Base-by-base conservation (phyloP, 495 filamentous ascomycete genomes). In the Penicillium alfredii region DNA sequence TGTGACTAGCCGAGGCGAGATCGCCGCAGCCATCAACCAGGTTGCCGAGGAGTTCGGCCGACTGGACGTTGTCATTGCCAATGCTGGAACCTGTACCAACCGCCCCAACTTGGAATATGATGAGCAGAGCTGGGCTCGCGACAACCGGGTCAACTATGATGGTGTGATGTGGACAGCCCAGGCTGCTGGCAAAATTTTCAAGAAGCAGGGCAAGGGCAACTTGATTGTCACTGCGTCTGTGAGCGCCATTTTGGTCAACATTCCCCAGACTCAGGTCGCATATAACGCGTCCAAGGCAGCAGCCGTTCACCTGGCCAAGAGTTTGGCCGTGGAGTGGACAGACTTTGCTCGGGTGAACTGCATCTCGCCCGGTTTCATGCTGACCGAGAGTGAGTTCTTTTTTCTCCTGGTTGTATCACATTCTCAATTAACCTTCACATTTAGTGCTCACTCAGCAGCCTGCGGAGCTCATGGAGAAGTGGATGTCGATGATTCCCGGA, bases 401-500 rank as follows among this genome's bases (percentile, higher is more conserved):
- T 20, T 2, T 17, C 1, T 18, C 5, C 8, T 6, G 6, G 9
- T 12, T 17, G 10, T 38, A 19, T 19, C 20, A 38, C n/a, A n/a
- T n/a, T n/a, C n/a, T n/a, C n/a, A n/a, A 19, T 1, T n/a, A n/a
- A 23, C 28, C n/a, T n/a, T n/a, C n/a, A n/a, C n/a, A n/a, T 24
- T 3, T 27, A 35, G 38, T 42, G 36, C 35, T 50, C 8, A 25
- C 41, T 19, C 41, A 44, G 21, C 33, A 40, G 13, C 43, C 43
- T 6, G 12, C 14, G 3, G 32, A 52, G 7, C 76, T 87, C 61
- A 86, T 84, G 72, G 77, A 77, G 60, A 79, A 84, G 54, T 88
- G 84, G 85, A 74, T 73, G 35, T 72, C 68, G 4, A 52, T 80
- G 41, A 88, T 82, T 8, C 85, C 85, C 2, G 79, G 81, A 65